Evolutionary conservation across 148 eudicot genomes (phyloP).

Genomic region (Vaccinium corymbosum): DNA sequence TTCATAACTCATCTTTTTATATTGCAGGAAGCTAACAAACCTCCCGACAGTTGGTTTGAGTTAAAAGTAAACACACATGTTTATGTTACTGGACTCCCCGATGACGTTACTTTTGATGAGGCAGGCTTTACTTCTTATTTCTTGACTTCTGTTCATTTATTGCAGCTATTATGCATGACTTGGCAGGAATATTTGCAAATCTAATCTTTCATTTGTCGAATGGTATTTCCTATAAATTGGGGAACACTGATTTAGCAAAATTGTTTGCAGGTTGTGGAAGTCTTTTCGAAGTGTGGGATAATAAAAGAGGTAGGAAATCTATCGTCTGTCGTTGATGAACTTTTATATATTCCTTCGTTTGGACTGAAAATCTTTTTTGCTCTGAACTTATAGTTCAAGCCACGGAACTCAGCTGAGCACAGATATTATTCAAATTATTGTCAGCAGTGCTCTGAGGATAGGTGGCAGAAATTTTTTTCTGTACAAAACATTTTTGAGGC

Average conservation of each 20-base stretch:
- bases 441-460: neutral
- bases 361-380: neutral
- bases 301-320: slow-evolving; percentile 68
- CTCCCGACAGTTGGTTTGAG: slow-evolving; percentile 97
- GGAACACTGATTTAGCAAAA: slow-evolving; percentile 15
- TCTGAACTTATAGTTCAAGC: neutral
- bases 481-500: neutral
- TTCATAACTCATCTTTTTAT: neutral
- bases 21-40: slow-evolving; percentile 83
- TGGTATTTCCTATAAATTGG: neutral
- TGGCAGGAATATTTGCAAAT: neutral
- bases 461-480: neutral
- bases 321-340: neutral
- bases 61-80: slow-evolving; percentile 87
- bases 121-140: slow-evolving; percentile 32
- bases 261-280: slow-evolving; percentile 73
- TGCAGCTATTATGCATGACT: neutral
- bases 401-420: neutral
- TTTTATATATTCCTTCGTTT: neutral
- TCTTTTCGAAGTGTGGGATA: slow-evolving; percentile 93
- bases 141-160: neutral
- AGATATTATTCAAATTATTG: neutral
- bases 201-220: neutral
- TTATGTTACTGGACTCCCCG: slow-evolving; percentile 91
- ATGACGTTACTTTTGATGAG: slow-evolving; percentile 90